These are phyloP conservation scores for Hordeum marinum DNA, from an alignment of 176 grass and related monocot genomes.

Conservation along the genomic window DNA sequence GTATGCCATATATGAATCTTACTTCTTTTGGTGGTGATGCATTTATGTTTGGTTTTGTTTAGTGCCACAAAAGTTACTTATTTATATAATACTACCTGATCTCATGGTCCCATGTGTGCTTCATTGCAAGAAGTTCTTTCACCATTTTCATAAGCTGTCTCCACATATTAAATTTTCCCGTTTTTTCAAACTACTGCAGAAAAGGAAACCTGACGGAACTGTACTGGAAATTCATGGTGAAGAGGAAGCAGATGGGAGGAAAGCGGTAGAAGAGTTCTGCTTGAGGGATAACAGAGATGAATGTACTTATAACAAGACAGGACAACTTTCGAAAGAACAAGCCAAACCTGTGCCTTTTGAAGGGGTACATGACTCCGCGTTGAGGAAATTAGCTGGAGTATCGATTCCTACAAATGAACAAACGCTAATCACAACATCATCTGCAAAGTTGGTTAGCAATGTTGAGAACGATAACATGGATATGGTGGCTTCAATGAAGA, in stretches of 20 bases:
- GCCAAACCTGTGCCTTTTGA: slow-evolving; percentile 3
- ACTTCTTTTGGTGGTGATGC: neutral
- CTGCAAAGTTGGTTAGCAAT: slow-evolving; percentile 6
- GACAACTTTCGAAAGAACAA: neutral
- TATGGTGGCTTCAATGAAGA: slow-evolving; percentile 24
- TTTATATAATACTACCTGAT: neutral
- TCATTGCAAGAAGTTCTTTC: slow-evolving; percentile 8
- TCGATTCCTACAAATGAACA: neutral
- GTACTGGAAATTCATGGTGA: slow-evolving; percentile 11
- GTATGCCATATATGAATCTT: slow-evolving; percentile 12
- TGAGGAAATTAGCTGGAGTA: neutral
- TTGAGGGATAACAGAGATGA: neutral
- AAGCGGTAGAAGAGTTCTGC: neutral
- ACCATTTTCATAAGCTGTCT: slow-evolving; percentile 9
- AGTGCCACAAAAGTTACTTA: neutral
- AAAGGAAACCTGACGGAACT: slow-evolving; percentile 20
- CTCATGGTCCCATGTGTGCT: neutral
- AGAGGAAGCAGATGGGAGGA: neutral
- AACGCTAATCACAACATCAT: slow-evolving; percentile 12
- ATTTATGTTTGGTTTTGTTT: slow-evolving; percentile 11
- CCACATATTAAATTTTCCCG: neutral
- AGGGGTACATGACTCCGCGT: neutral
- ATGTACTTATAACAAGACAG: slow-evolving; percentile 23
- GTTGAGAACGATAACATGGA: neutral
- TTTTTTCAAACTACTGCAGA: slow-evolving; percentile 14